phyloP scores from a whole-genome alignment of 2,329 filamentous ascomycete genomes.

The Arachnopeziza araneosa region DNA sequence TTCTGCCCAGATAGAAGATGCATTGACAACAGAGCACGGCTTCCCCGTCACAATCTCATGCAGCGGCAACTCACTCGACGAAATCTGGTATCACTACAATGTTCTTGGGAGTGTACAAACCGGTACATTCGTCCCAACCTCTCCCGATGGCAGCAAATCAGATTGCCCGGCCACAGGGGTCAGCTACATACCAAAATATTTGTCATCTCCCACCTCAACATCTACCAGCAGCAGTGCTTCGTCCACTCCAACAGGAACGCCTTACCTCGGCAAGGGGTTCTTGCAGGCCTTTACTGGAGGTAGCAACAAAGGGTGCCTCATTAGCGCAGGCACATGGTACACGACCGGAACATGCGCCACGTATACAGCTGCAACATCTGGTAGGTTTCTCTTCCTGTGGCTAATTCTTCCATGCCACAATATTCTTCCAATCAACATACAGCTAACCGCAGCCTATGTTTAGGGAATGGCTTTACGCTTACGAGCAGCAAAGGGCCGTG shows the following conservation, averaged over 20 bases:
- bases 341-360: conserved; percentile 61
- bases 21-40: conserved; percentile 40
- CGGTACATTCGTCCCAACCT: conserved; percentile 40
- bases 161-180: conserved; percentile 56
- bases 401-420: too few species aligned
- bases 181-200: conserved; percentile 41
- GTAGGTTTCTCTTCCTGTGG: conserved; percentile 32
- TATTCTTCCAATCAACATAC: background rate
- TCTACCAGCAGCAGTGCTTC: conserved; percentile 37
- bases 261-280: conserved; percentile 49
- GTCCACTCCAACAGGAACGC: conserved; percentile 29
- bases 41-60: conserved; percentile 42
- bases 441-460: background rate
- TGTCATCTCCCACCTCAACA: conserved; percentile 42
- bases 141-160: conserved; percentile 20
- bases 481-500: conserved; percentile 54
- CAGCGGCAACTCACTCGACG: conserved; percentile 39
- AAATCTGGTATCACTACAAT: conserved; percentile 51
- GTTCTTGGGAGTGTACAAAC: conserved; percentile 46
- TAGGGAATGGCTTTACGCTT: conserved; percentile 38
- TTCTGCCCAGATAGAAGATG: conserved; percentile 35
- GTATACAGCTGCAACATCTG: conserved; percentile 48
- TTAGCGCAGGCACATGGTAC: conserved; percentile 63
- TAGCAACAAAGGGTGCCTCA: conserved; percentile 57
- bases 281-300: conserved; percentile 49